Conservation (phyloP, 73 alveolate genomes). For the Uronychia binucleata region DNA sequence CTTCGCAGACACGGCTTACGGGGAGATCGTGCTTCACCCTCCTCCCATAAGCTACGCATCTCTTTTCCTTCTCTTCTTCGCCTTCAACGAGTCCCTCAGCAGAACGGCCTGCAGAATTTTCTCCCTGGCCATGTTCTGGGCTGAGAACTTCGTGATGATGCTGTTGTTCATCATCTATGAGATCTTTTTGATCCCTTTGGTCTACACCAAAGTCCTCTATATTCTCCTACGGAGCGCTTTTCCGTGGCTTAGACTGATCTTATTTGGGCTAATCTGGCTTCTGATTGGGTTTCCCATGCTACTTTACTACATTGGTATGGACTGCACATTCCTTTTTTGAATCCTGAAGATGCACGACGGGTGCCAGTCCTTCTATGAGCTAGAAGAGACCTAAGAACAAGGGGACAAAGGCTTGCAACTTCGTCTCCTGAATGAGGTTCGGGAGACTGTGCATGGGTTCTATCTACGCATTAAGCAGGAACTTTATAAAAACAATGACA, state of each 20-base stretch:
- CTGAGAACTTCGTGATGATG: slow-evolving; percentile 28
- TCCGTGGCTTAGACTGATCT: slow-evolving; percentile 8
- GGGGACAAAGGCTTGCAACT: not conserved
- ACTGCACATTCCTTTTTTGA: not conserved
- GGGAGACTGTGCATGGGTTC: not conserved
- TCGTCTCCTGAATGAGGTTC: not conserved
- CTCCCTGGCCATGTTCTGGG: slow-evolving; percentile 38
- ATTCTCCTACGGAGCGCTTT: slow-evolving; percentile 8
- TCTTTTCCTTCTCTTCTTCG: slow-evolving; percentile 22
- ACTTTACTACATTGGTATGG: not conserved
- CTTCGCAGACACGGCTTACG: slow-evolving; percentile 32
- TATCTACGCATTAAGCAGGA: not conserved
- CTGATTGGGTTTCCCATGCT: slow-evolving; percentile 9
- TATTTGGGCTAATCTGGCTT: slow-evolving; percentile 29
- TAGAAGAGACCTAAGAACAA: not conserved
- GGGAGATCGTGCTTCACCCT: slow-evolving; percentile 61
- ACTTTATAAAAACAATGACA: not conserved
- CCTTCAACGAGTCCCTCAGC: not conserved
- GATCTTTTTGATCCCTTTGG: slow-evolving; percentile 24
- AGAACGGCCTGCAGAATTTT: slow-evolving; percentile 2
- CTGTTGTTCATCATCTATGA: slow-evolving; percentile 20
- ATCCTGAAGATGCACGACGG: slow-evolving; percentile 19
- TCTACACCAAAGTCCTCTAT: slow-evolving; percentile 16
- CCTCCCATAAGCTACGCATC: slow-evolving; percentile 41
- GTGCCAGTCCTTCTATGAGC: not conserved